A percentile compares a stretch with the other conserved stretches of the same genome.
Evolutionary conservation across 805 yeast species (phyloP).

Genomic region (Metschnikowia kofuensis): DNA sequence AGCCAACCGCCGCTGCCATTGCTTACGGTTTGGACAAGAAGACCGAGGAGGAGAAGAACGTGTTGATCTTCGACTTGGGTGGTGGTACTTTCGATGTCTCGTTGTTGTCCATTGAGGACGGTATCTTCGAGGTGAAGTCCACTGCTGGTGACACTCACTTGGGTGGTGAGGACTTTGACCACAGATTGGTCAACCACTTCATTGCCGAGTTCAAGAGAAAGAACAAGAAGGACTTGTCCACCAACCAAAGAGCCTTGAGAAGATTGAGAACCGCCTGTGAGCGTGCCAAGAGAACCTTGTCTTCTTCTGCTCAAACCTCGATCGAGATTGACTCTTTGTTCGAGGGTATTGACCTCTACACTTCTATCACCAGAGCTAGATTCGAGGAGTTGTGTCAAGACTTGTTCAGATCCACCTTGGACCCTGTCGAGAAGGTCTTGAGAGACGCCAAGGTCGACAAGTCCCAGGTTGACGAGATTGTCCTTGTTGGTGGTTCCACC

Average conservation of each 20-base stretch:
- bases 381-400: constrained; percentile 47
- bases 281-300: constrained; percentile 48
- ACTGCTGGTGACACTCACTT: constrained; percentile 95
- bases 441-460: constrained; percentile 45
- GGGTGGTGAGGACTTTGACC: constrained; percentile 97
- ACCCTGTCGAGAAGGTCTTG: constrained; percentile 47
- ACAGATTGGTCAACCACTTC: constrained; percentile 83
- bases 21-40: constrained; percentile 43
- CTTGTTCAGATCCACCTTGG: constrained; percentile 44
- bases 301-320: constrained; percentile 39
- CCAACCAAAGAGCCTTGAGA: constrained; percentile 82
- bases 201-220: constrained; percentile 93
- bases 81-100: constrained; percentile 52
- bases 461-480: constrained; percentile 45
- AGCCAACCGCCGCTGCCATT: constrained; percentile 52
- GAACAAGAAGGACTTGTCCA: constrained; percentile 77
- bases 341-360: constrained; percentile 48
- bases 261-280: constrained; percentile 49
- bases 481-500: constrained; percentile 49
- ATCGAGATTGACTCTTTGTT: constrained; percentile 47
- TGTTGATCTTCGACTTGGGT: constrained; percentile 48
- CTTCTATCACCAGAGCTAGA: constrained; percentile 46
- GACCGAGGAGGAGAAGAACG: constrained; percentile 62
- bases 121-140: constrained; percentile 48
- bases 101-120: constrained; percentile 45